A percentile compares a stretch with the other conserved stretches of the same genome.
Conservation (phyloP, 768 basidiomycete species). For the Leucosporidium creatinivorum region DNA sequence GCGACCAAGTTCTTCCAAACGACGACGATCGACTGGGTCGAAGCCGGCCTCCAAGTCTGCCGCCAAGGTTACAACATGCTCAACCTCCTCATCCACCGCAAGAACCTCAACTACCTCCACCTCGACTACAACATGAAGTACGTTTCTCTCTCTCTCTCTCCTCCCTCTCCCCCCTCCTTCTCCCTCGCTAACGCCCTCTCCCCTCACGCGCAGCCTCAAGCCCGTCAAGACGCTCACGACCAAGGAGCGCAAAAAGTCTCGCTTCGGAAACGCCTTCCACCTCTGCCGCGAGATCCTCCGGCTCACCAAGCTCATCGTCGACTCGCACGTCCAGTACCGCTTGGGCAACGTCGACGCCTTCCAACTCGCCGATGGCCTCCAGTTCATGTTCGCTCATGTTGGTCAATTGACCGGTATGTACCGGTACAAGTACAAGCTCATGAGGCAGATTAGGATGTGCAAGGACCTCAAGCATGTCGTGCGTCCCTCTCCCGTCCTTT, state of each 20-base stretch:
- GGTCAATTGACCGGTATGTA: conserved; percentile 99
- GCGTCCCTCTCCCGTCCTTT: conserved; percentile 20
- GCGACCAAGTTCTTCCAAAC: conserved; percentile 99
- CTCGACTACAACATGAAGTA: conserved; percentile 94
- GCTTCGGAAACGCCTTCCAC: conserved; percentile 99
- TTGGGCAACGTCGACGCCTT: conserved; percentile 98
- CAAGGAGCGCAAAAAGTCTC: conserved; percentile 98
- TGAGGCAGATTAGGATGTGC: conserved; percentile 99
- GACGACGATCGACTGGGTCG: conserved; percentile 96
- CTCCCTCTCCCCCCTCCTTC: conserved; percentile 42
- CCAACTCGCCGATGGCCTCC: conserved; percentile 95
- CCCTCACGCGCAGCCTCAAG: conserved; percentile 86
- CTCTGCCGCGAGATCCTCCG: conserved; percentile 95
- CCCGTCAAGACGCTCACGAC: conserved; percentile 89
- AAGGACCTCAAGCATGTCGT: conserved; percentile 92
- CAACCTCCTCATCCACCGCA: conserved; percentile 95
- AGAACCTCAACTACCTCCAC: conserved; percentile 72
- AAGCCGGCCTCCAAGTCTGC: conserved; percentile 96
- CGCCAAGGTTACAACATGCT: conserved; percentile 99
- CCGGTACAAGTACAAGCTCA: conserved; percentile 99
- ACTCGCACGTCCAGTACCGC: conserved; percentile 97
- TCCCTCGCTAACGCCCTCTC: conserved; percentile 56
- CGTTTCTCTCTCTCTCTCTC: conserved; percentile 13
- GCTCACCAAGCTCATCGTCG: conserved; percentile 95
- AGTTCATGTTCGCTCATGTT: conserved; percentile 95